Evolutionary conservation across 768 basidiomycete genomes (phyloP).

Genomic region (Lactarius deliciosus): DNA sequence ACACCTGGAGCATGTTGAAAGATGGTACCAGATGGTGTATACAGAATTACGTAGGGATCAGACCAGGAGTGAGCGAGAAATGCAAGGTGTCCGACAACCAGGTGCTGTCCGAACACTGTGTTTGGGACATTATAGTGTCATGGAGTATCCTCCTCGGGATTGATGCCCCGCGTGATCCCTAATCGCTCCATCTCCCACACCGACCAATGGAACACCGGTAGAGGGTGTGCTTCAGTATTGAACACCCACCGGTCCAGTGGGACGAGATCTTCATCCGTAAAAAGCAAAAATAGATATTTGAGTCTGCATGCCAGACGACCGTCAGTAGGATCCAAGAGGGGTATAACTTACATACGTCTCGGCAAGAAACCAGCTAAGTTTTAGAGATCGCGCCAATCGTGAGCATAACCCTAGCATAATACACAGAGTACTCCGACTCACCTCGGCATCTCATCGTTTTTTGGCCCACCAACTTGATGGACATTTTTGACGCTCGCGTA

Average conservation of each 20-base stretch:
- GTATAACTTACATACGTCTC: conserved; percentile 42
- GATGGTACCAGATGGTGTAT: too few species aligned
- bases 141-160: neutral
- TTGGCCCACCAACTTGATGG: conserved; percentile 39
- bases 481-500: conserved; percentile 60
- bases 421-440: conserved; percentile 33
- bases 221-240: conserved; percentile 69
- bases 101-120: too few species aligned
- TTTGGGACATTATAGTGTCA: neutral
- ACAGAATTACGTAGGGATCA: too few species aligned
- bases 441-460: conserved; percentile 71
- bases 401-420: neutral
- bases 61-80: too few species aligned
- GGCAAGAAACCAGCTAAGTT: conserved; percentile 50
- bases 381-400: conserved; percentile 1
- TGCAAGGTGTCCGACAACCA: too few species aligned
- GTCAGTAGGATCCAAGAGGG: neutral
- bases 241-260: conserved; percentile 47
- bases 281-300: conserved; percentile 72
- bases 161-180: conserved; percentile 33
- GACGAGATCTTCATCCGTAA: conserved; percentile 60
- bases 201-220: conserved; percentile 71
- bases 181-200: conserved; percentile 48
- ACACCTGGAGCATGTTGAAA: too few species aligned
- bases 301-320: conserved; percentile 41